Conservation (phyloP, 345 rosid genomes). For the Salix exigua region DNA sequence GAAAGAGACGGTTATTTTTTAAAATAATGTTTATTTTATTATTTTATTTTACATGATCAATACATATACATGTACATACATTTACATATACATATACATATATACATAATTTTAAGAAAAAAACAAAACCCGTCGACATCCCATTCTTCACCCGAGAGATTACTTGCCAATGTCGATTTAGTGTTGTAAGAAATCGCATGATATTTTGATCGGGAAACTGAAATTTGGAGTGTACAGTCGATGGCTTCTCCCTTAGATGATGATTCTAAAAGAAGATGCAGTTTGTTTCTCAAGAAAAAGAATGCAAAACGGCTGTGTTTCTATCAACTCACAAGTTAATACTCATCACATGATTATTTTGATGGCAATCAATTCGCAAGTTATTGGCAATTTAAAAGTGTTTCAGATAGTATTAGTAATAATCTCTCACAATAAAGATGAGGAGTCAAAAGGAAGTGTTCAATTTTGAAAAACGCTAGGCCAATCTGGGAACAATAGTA, state of each 20-base stretch:
- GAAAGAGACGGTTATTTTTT: too few relatives aligned
- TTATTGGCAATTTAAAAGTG: neutral
- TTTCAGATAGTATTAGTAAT: neutral
- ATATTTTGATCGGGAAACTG: neutral
- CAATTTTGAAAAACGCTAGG: neutral
- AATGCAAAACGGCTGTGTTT: neutral
- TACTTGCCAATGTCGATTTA: too few relatives aligned
- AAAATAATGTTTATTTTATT: too few relatives aligned
- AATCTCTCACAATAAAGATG: neutral
- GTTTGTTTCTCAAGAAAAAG: neutral
- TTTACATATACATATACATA: too few relatives aligned
- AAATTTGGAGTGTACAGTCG: neutral
- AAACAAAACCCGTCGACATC: too few relatives aligned
- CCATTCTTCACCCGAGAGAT: too few relatives aligned
- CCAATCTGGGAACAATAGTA: neutral
- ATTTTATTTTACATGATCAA: too few relatives aligned
- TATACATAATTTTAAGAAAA: too few relatives aligned
- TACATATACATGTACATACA: accelerated
- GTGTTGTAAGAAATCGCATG: too few relatives aligned
- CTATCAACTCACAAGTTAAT: too few relatives aligned
- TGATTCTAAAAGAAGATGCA: neutral
- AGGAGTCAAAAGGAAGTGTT: neutral
- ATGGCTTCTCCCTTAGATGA: too few relatives aligned
- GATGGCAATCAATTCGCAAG: neutral
- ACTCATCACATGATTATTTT: too few relatives aligned